These are phyloP conservation scores for Saccharomyces mikatae DNA, from an alignment of 805 yeast genomes.

Conservation along the genomic window DNA sequence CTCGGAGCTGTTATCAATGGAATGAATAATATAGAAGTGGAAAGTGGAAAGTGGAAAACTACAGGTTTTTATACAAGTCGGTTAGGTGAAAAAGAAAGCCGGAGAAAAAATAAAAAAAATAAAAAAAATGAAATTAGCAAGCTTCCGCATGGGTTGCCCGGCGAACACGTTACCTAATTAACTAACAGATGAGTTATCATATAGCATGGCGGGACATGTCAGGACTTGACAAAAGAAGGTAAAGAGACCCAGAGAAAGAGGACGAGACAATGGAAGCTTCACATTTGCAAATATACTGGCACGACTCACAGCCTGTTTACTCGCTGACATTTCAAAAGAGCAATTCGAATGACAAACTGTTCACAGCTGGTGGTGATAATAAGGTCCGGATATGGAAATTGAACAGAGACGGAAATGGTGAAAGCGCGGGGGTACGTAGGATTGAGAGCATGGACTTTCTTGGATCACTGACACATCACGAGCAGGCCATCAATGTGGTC, in stretches of 20 bases:
- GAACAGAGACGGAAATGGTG: conserved; percentile 17
- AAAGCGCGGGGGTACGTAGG: conserved; percentile 8
- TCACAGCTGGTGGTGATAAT: conserved; percentile 92
- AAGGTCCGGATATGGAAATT: conserved; percentile 59
- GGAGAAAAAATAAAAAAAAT: too few species aligned
- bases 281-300: conserved; percentile 31
- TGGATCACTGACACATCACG: conserved; percentile 76
- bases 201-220: not conserved
- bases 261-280: conserved; percentile 11
- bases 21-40: not conserved
- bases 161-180: not conserved
- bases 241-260: not conserved
- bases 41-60: not conserved
- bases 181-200: not conserved
- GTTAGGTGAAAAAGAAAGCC: not conserved
- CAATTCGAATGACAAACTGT: conserved; percentile 40
- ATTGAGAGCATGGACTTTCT: conserved; percentile 58
- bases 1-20: not conserved
- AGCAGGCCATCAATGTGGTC: conserved; percentile 90
- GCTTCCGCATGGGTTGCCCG: not conserved
- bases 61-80: not conserved
- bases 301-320: conserved; percentile 67
- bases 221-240: not conserved
- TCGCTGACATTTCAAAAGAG: conserved; percentile 55
- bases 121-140: not conserved